A percentile compares a stretch with the other conserved stretches of the same genome.
These are phyloP conservation scores for Cytospora piceicola DNA, from an alignment of 2,329 filamentous ascomycete species.

Conservation along the genomic window DNA sequence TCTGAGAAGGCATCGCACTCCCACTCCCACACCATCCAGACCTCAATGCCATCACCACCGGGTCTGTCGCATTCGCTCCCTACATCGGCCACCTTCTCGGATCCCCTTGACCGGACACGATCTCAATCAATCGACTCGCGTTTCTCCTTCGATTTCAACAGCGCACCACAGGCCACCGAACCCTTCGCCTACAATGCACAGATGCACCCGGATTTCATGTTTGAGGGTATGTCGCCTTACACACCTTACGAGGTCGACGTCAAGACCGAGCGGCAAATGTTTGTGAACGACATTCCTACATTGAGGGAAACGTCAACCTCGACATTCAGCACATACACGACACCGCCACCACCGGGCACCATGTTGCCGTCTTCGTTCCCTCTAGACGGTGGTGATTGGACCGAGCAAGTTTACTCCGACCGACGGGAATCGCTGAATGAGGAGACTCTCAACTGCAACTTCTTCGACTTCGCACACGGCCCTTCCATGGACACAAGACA, in stretches of 20 bases:
- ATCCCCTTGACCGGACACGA: conserved; percentile 72
- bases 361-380: conserved; percentile 64
- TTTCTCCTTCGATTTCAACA: conserved; percentile 77
- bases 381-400: conserved; percentile 69
- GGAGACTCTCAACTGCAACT: conserved; percentile 73
- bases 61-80: conserved; percentile 80
- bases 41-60: conserved; percentile 69
- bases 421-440: conserved; percentile 69
- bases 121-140: conserved; percentile 82
- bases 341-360: conserved; percentile 72
- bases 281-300: conserved; percentile 86
- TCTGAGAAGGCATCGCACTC: conserved; percentile 74
- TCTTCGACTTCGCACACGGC: conserved; percentile 80
- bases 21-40: conserved; percentile 48
- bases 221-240: conserved; percentile 51
- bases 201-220: conserved; percentile 66
- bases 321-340: conserved; percentile 89
- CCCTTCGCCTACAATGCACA: conserved; percentile 66
- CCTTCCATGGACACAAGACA: conserved; percentile 66
- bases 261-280: conserved; percentile 93
- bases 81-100: conserved; percentile 79
- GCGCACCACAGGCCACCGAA: conserved; percentile 55
- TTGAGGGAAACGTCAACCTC: conserved; percentile 85
- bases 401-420: conserved; percentile 70
- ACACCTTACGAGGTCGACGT: conserved; percentile 92